Evolutionary conservation across 139 green algal species (phyloP).

Genomic region (Pleodorina starrii): DNA sequence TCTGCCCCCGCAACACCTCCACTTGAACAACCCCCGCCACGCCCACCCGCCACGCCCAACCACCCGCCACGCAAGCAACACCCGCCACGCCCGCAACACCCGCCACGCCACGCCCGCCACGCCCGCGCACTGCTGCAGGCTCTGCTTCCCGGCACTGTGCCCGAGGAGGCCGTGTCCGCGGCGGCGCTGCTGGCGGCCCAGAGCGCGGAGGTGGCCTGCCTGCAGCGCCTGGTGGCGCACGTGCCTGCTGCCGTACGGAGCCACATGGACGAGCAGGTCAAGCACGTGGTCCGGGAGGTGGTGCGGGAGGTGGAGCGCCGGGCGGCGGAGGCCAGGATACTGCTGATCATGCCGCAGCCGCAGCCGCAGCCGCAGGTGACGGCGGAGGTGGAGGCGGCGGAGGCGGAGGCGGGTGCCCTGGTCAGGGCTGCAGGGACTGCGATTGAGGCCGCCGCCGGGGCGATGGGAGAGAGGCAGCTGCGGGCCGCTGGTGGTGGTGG

Average conservation of each 20-base stretch:
- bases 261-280: constrained; percentile 29
- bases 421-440: too few species aligned
- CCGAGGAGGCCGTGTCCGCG: constrained; percentile 41
- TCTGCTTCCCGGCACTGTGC: constrained; percentile 43
- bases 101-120: too few species aligned
- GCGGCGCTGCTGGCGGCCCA: constrained; percentile 19
- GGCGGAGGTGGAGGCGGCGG: background rate
- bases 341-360: background rate
- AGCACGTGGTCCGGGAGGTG: constrained; percentile 24
- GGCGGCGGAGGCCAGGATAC: background rate
- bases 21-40: too few species aligned
- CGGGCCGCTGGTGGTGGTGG: too few species aligned
- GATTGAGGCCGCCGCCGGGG: too few species aligned
- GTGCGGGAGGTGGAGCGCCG: constrained; percentile 31
- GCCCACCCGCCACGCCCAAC: too few species aligned
- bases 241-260: constrained; percentile 31
- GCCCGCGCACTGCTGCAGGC: too few species aligned
- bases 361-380: background rate
- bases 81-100: too few species aligned
- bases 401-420: too few species aligned
- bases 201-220: constrained; percentile 24
- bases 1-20: too few species aligned
- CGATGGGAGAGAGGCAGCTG: too few species aligned
- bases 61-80: too few species aligned
- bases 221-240: constrained; percentile 45